Evolutionary conservation across 1,284 basidiomycete species (phyloP).

Genomic region (Moniliophthora roreri): DNA sequence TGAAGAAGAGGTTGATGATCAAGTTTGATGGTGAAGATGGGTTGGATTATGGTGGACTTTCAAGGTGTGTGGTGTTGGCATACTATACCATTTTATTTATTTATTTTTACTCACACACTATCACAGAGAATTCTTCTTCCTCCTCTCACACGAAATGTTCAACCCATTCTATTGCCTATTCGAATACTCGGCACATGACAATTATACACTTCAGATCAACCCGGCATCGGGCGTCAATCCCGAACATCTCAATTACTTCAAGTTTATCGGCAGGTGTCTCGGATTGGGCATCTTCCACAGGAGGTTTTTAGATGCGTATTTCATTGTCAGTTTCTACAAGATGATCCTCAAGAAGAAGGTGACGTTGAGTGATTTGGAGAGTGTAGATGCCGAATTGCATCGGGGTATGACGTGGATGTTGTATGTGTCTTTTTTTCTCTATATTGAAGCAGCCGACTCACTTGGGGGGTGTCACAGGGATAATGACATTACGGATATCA

Average conservation of each 20-base stretch:
- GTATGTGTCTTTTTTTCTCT: conserved; percentile 34
- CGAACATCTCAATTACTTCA: conserved; percentile 97
- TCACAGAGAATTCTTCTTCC: conserved; percentile 78
- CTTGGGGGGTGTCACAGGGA: conserved; percentile 45
- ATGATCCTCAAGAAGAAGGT: conserved; percentile 96
- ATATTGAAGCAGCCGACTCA: background rate
- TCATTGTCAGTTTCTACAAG: conserved; percentile 97
- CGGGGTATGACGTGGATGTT: conserved; percentile 95
- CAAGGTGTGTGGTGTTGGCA: conserved; percentile 59
- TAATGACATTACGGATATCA: conserved; percentile 88
- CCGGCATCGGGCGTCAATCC: conserved; percentile 95
- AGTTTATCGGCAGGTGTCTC: conserved; percentile 91
- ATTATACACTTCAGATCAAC: conserved; percentile 95
- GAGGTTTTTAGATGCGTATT: conserved; percentile 94
- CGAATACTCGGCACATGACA: conserved; percentile 96
- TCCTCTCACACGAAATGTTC: conserved; percentile 95
- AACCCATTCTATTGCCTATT: conserved; percentile 96
- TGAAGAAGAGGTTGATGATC: conserved; percentile 96
- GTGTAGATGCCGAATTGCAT: conserved; percentile 85
- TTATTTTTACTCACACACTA: conserved; percentile 18
- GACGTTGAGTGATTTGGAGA: conserved; percentile 80
- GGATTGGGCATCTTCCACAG: conserved; percentile 95
- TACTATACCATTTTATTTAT: background rate
- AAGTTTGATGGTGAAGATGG: conserved; percentile 98
- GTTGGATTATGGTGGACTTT: conserved; percentile 92